phyloP scores from a whole-genome alignment of 495 filamentous ascomycete genomes.

The Emericellopsis terricola region DNA sequence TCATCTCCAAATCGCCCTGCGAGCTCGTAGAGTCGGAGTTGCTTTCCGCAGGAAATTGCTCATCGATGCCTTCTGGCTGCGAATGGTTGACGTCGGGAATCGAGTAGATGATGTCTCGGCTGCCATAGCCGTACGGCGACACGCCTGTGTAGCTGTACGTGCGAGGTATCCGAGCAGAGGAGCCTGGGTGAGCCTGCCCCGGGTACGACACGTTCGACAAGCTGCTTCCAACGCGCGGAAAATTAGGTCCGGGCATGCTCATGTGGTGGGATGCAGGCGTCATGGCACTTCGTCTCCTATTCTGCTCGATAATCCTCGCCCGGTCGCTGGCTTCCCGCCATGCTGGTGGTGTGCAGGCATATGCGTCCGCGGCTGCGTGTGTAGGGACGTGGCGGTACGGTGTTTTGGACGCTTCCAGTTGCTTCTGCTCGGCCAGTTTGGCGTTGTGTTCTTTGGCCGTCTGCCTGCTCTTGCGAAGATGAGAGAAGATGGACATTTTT shows the following conservation, averaged over 20 bases:
- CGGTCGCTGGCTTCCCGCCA: conserved; percentile 27
- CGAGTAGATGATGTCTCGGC: conserved; percentile 8
- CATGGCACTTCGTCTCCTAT: conserved; percentile 22
- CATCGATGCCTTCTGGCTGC: no score
- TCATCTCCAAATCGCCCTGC: conserved; percentile 18
- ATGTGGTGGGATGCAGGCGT: conserved; percentile 10
- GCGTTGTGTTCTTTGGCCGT: conserved; percentile 31
- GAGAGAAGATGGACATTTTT: conserved; percentile 33
- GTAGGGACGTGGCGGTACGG: conserved; percentile 37
- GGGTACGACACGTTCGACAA: conserved; percentile 25
- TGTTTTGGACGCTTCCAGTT: conserved; percentile 8
- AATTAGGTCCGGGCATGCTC: conserved; percentile 13
- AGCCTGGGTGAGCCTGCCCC: conserved; percentile 11
- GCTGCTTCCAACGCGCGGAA: conserved; percentile 23
- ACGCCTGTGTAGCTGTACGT: conserved; percentile 22
- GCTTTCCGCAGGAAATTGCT: conserved; percentile 9
- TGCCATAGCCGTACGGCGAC: conserved; percentile 11
- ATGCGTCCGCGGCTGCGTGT: conserved; percentile 37
- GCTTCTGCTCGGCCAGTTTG: conserved; percentile 19
- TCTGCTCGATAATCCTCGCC: conserved; percentile 22
- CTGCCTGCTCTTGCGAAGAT: conserved; percentile 25
- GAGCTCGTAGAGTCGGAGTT: conserved; percentile 17
- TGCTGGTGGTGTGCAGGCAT: conserved; percentile 30
- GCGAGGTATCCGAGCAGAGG: conserved; percentile 21
- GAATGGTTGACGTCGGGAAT: conserved; percentile 6